Percentiles rank a stretch among this genome's conserved stretches.
Evolutionary conservation across 2,329 filamentous ascomycete species (phyloP).

Genomic region (Exophiala alcalophila): DNA sequence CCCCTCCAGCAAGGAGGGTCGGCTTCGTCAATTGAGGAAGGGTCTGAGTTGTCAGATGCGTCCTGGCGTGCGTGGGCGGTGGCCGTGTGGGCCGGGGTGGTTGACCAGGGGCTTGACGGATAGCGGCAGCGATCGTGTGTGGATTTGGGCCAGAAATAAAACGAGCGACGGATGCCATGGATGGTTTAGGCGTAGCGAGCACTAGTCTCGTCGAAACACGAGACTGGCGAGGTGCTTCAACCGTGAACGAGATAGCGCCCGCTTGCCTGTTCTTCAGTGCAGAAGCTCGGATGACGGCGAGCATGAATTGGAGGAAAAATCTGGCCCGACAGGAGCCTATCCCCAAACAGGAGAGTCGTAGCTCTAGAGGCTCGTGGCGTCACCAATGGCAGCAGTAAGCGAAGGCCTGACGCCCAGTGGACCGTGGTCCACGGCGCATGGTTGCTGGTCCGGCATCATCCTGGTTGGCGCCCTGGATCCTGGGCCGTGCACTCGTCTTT

Average conservation of each 20-base stretch:
- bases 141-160: slow-evolving; percentile 10
- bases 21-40: not conserved
- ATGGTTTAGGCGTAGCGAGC: not conserved
- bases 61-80: no score
- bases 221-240: no score
- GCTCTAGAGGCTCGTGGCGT: slow-evolving; percentile 18
- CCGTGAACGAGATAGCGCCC: no score
- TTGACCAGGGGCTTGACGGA: slow-evolving; percentile 4
- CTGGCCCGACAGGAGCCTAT: slow-evolving; percentile 5
- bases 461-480: no score
- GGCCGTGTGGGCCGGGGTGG: no score
- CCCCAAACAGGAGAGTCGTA: slow-evolving; percentile 17
- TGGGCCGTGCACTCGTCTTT: no score
- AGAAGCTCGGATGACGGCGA: slow-evolving; percentile 11
- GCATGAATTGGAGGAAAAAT: slow-evolving; percentile 1
- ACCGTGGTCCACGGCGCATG: no score
- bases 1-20: slow-evolving; percentile 1
- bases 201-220: no score
- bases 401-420: no score
- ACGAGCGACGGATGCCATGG: no score
- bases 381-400: slow-evolving; percentile 11
- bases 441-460: no score
- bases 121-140: slow-evolving; percentile 20
- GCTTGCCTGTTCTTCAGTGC: no score
- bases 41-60: slow-evolving; percentile 1